Conservation (phyloP, 495 filamentous ascomycete species). For the Penicillium daleae region DNA sequence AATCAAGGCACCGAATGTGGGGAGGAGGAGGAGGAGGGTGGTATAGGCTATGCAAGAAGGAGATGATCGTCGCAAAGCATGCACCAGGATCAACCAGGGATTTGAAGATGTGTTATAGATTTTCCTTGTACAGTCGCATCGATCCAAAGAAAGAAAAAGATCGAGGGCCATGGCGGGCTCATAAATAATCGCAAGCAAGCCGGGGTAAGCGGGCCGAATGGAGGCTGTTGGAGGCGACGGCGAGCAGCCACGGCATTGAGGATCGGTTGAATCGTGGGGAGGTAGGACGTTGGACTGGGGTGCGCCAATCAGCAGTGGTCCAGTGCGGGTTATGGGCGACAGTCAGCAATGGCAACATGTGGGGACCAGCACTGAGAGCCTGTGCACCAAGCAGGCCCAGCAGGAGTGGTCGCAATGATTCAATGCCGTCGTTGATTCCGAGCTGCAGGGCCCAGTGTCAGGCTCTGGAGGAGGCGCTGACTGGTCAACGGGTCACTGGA, state of each 20-base stretch:
- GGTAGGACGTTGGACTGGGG: background rate
- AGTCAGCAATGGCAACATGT: constrained; percentile 17
- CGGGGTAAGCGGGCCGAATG: constrained; percentile 32
- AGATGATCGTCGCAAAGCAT: constrained; percentile 1
- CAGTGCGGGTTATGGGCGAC: constrained; percentile 12
- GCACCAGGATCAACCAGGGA: constrained; percentile 2
- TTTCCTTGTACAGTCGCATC: constrained; percentile 14
- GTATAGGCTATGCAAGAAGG: background rate
- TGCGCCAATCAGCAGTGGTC: constrained; percentile 19
- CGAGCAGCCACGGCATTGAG: constrained; percentile 47
- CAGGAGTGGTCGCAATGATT: constrained; percentile 3
- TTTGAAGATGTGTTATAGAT: constrained; percentile 3
- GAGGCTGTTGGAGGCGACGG: constrained; percentile 26
- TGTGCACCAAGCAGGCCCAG: background rate
- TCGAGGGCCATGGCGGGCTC: constrained; percentile 30
- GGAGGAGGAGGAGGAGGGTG: background rate
- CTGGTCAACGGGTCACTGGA: background rate
- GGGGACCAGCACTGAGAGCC: constrained; percentile 1
- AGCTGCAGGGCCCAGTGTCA: constrained; percentile 1
- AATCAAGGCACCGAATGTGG: constrained; percentile 5
- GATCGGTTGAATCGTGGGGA: constrained; percentile 44
- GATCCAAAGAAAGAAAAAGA: constrained; percentile 10
- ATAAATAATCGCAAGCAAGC: constrained; percentile 39
- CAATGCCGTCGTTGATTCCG: constrained; percentile 37
- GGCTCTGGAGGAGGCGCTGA: background rate